Base-by-base conservation (phyloP, 1,284 basidiomycete genomes). In the Cutaneotrichosporon daszewskae region DNA sequence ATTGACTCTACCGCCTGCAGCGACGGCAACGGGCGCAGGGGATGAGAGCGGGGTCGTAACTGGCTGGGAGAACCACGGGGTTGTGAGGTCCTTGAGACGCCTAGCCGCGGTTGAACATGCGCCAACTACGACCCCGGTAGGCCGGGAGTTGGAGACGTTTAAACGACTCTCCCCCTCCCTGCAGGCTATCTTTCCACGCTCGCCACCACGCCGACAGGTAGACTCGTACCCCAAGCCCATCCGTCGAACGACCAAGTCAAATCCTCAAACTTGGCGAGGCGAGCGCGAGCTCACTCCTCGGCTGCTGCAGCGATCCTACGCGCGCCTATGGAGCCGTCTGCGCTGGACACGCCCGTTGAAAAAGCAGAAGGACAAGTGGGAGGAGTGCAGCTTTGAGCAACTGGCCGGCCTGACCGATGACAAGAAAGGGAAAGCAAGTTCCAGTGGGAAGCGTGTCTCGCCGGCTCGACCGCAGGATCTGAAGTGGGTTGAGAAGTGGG, bases 221-320 rank as follows among this genome's bases (percentile, higher is more conserved):
- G 40, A 45, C 18, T 43, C 40, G 9, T 60, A 57, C 28, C 51
- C 47, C 4, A 40, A 40, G 1, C 66, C 64, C 0, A 43, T 50
- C n/a, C 53, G 50, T 0, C 47, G 49, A 10, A 42, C 53, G 23
- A 61, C 60, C 0, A 44, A 60, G 23, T 16, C 40, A 18, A 63
- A 64, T 26, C 59, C 59, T 0, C 28, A 35, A 4, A 62, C 54
- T 1, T 68, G 63, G 63, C 28, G 33, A 2, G n/a, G 50, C 14
- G 57, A 58, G 4, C 45, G 46, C 7, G 22, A n/a, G 5, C 40
- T 64, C 7, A 53, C 51, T 5, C 17, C 45, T 1, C 37, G 62
- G 4, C 36, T 63, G 20, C 7, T 63, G 1, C 41, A 40, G n/a
- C 40, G 62, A 25, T 24, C 37, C 10, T 68, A 68, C 45, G 19